Percentiles rank a stretch among this genome's conserved stretches.
phyloP scores from a whole-genome alignment of 352 stramenopile species.

The Pseudoperonospora humuli region DNA sequence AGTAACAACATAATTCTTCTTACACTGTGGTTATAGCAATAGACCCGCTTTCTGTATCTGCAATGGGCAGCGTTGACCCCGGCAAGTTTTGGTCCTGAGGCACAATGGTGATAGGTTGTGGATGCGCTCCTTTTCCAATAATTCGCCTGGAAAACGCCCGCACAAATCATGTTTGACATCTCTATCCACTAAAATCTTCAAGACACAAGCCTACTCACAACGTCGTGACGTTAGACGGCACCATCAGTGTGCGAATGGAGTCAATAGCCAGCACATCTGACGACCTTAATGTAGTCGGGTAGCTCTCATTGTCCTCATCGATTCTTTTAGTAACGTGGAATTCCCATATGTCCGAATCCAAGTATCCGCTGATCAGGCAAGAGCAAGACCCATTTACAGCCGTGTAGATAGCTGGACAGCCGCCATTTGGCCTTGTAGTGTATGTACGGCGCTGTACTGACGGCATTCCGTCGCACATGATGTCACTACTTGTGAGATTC shows the following conservation, averaged over 20 bases:
- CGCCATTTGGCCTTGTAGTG: conserved; percentile 18
- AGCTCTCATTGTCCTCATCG: conserved; percentile 8
- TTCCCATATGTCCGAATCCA: conserved; percentile 18
- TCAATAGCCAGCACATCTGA: conserved; percentile 20
- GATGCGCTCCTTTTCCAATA: conserved; percentile 15
- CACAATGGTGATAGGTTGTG: conserved; percentile 21
- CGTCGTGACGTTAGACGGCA: conserved; percentile 18
- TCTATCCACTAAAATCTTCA: background rate
- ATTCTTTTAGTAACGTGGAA: conserved; percentile 17
- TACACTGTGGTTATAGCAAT: conserved; percentile 22
- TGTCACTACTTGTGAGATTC: conserved; percentile 15
- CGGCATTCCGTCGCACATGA: conserved; percentile 19
- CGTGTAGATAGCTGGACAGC: conserved; percentile 22
- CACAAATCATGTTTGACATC: background rate
- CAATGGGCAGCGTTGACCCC: conserved; percentile 18
- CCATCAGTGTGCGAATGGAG: conserved; percentile 22
- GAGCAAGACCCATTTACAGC: conserved; percentile 23
- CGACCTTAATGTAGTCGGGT: conserved; percentile 12
- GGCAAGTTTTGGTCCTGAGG: conserved; percentile 21
- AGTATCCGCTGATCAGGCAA: conserved; percentile 15
- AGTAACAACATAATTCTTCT: background rate
- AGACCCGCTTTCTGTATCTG: conserved; percentile 5
- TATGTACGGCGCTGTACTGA: conserved; percentile 15
- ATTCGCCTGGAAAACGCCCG: conserved; percentile 6
- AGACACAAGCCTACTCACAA: conserved; percentile 10